phyloP scores from a whole-genome alignment of 257 asterid species.

The Solanum chiquidenum region DNA sequence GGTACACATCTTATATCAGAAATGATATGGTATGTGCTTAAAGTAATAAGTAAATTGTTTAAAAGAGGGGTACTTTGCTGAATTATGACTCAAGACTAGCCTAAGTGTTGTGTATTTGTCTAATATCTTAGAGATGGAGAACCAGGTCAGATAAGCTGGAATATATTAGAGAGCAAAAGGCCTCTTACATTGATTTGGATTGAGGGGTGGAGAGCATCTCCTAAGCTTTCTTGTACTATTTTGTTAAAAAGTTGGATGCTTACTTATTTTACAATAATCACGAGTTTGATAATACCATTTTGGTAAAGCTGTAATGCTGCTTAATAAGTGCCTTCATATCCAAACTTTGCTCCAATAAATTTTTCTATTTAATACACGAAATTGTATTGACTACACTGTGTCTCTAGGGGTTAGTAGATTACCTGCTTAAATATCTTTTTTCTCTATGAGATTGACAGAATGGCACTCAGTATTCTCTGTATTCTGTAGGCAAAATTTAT shows the following conservation, averaged over 20 bases:
- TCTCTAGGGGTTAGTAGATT: neutral
- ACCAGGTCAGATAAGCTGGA: neutral
- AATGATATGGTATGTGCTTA: neutral
- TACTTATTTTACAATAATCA: neutral
- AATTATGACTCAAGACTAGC: neutral
- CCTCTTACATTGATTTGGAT: neutral
- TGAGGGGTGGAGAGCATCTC: neutral
- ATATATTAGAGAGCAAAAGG: neutral
- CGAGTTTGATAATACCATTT: neutral
- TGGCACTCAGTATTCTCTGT: neutral
- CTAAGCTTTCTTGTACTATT: neutral
- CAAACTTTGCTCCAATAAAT: neutral
- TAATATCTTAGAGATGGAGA: neutral
- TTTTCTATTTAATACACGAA: neutral
- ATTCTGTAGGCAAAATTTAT: neutral
- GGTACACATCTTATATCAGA: neutral
- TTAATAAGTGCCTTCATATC: neutral
- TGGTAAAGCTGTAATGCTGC: neutral
- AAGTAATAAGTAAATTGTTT: neutral
- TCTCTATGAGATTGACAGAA: neutral
- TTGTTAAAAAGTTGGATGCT: neutral
- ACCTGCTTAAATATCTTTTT: neutral
- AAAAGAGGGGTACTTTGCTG: neutral
- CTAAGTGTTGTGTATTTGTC: neutral
- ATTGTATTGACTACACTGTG: neutral